phyloP scores from a whole-genome alignment of 116 monocot genomes.

The Dioscorea cayenensis region DNA sequence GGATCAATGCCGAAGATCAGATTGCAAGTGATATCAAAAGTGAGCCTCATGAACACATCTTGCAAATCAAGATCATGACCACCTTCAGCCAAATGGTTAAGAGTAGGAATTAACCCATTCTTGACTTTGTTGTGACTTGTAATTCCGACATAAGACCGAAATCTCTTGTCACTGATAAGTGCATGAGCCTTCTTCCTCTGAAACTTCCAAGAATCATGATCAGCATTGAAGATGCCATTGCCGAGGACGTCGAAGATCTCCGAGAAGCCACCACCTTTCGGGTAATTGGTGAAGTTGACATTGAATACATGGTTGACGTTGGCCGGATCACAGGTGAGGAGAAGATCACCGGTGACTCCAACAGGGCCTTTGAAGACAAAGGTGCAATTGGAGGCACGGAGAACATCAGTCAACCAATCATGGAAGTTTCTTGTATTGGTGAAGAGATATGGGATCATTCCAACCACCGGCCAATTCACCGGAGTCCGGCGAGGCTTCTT shows the following conservation, averaged over 20 bases:
- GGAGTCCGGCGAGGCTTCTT: not conserved
- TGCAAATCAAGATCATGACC: conserved; percentile 15
- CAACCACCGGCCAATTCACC: conserved; percentile 37
- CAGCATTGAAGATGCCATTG: conserved; percentile 33
- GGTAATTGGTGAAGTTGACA: conserved; percentile 28
- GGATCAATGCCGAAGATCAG: conserved; percentile 45
- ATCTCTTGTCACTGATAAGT: conserved; percentile 13
- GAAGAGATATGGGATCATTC: conserved; percentile 33
- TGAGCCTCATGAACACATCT: conserved; percentile 21
- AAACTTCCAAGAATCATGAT: conserved; percentile 32
- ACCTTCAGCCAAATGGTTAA: conserved; percentile 6
- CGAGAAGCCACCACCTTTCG: conserved; percentile 41
- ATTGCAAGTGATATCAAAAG: conserved; percentile 20
- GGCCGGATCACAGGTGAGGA: conserved; percentile 49
- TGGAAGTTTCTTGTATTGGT: conserved; percentile 21
- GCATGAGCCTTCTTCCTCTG: conserved; percentile 27
- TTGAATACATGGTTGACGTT: conserved; percentile 48
- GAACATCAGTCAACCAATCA: conserved; percentile 14
- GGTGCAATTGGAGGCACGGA: conserved; percentile 15
- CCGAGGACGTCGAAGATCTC: conserved; percentile 53
- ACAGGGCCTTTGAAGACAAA: conserved; percentile 31
- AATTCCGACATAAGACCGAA: conserved; percentile 9
- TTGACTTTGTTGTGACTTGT: conserved; percentile 22
- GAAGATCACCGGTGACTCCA: conserved; percentile 1
- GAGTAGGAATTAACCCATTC: conserved; percentile 27